These are phyloP conservation scores for Claviceps monticola DNA, from an alignment of 2,329 filamentous ascomycete species.

Conservation along the genomic window DNA sequence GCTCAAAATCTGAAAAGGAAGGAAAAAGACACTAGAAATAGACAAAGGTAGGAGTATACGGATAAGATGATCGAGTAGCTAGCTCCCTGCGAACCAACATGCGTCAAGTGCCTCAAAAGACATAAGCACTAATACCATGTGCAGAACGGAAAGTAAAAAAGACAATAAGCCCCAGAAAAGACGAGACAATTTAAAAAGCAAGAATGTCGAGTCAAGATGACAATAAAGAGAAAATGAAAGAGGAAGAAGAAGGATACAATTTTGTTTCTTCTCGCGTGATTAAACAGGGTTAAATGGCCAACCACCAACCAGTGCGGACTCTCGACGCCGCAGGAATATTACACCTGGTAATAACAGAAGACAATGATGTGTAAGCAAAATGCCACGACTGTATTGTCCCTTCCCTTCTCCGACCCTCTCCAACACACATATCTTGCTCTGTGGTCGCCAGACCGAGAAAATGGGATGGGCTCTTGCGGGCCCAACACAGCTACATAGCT, in stretches of 20 bases:
- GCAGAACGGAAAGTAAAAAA: too few species aligned
- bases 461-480: neutral
- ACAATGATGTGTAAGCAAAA: constrained; percentile 11
- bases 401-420: neutral
- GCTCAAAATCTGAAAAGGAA: neutral
- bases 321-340: constrained; percentile 8
- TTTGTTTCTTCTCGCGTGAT: constrained; percentile 32
- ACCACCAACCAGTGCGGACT: constrained; percentile 18
- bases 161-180: neutral
- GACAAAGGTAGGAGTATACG: too few species aligned
- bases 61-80: too few species aligned
- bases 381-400: constrained; percentile 13
- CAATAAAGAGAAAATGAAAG: neutral
- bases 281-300: constrained; percentile 37
- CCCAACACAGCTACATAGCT: neutral
- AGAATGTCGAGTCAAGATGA: neutral
- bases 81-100: too few species aligned
- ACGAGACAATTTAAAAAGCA: neutral
- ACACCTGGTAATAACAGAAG: constrained; percentile 3
- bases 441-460: neutral
- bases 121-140: too few species aligned
- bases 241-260: constrained; percentile 11
- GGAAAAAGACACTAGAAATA: neutral
- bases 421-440: neutral
- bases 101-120: too few species aligned